These are phyloP conservation scores for Patellifolia procumbens DNA, from an alignment of 179 eudicot genomes.

Conservation along the genomic window DNA sequence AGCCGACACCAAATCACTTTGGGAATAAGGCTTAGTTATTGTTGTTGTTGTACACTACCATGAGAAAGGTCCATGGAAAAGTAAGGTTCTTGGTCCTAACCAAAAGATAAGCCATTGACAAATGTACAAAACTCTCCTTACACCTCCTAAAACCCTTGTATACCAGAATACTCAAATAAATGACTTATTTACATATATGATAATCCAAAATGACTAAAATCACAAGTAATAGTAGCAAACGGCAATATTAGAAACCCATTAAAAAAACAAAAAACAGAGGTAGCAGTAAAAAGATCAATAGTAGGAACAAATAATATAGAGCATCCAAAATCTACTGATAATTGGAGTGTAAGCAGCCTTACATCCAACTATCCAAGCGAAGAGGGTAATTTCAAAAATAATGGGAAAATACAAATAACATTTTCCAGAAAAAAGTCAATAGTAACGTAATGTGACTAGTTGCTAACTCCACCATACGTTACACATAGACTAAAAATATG, in stretches of 20 bases:
- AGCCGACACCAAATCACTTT: too few species aligned
- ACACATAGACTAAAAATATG: neutral
- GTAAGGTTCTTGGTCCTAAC: too few species aligned
- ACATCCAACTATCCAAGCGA: neutral
- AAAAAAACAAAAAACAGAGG: too few species aligned
- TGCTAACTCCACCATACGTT: neutral
- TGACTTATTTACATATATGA: too few species aligned
- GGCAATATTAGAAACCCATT: neutral
- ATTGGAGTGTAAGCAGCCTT: neutral
- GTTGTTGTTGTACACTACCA: too few species aligned
- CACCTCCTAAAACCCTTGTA: too few species aligned
- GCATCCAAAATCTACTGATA: neutral
- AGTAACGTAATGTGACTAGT: neutral
- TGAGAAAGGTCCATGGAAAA: too few species aligned
- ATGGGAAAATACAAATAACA: neutral
- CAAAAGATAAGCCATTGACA: too few species aligned
- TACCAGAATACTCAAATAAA: neutral
- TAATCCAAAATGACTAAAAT: too few species aligned
- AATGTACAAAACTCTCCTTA: too few species aligned
- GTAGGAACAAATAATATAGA: neutral
- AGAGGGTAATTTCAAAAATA: neutral
- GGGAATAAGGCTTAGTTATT: too few species aligned
- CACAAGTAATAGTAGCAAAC: neutral
- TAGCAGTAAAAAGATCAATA: too few species aligned
- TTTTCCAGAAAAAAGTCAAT: neutral